Evolutionary conservation across 768 basidiomycete species (phyloP).

Genomic region (Leccinellum luteum): DNA sequence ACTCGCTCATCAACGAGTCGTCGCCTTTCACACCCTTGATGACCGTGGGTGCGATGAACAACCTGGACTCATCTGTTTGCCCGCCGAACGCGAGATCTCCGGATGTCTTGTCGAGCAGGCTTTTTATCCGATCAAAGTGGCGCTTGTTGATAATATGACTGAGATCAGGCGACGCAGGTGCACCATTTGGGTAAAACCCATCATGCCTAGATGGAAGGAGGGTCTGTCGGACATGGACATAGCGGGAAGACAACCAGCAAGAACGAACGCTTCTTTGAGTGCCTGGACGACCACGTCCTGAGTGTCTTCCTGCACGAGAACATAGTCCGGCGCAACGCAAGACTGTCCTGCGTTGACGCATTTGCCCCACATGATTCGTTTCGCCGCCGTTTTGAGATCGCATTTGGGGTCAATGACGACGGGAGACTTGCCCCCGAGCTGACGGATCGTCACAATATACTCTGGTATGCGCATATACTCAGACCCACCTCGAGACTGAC

Average conservation of each 20-base stretch:
- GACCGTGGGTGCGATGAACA: slow-evolving; percentile 72
- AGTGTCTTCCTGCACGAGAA: slow-evolving; percentile 41
- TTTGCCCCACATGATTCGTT: slow-evolving; percentile 83
- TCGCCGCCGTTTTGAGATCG: slow-evolving; percentile 63
- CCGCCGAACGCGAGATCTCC: slow-evolving; percentile 70
- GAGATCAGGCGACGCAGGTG: slow-evolving; percentile 43
- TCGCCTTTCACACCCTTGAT: slow-evolving; percentile 58
- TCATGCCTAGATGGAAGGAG: slow-evolving; percentile 16
- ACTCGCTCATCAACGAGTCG: slow-evolving; percentile 80
- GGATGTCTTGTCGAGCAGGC: slow-evolving; percentile 60
- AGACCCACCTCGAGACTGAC: slow-evolving; percentile 51
- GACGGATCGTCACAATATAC: not conserved
- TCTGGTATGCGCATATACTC: not conserved
- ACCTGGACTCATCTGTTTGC: slow-evolving; percentile 49
- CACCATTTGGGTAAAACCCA: slow-evolving; percentile 41
- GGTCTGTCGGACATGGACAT: not conserved
- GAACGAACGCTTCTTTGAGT: slow-evolving; percentile 41
- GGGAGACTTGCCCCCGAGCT: slow-evolving; percentile 75
- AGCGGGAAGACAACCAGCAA: not conserved
- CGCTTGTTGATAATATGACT: slow-evolving; percentile 50
- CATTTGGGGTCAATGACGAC: slow-evolving; percentile 65
- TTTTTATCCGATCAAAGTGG: slow-evolving; percentile 60
- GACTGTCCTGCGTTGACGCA: slow-evolving; percentile 70
- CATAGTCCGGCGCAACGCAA: slow-evolving; percentile 63
- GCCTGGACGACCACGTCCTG: slow-evolving; percentile 41